Base-by-base conservation (phyloP, 2,329 filamentous ascomycete species). In the Exophiala calicioides region DNA sequence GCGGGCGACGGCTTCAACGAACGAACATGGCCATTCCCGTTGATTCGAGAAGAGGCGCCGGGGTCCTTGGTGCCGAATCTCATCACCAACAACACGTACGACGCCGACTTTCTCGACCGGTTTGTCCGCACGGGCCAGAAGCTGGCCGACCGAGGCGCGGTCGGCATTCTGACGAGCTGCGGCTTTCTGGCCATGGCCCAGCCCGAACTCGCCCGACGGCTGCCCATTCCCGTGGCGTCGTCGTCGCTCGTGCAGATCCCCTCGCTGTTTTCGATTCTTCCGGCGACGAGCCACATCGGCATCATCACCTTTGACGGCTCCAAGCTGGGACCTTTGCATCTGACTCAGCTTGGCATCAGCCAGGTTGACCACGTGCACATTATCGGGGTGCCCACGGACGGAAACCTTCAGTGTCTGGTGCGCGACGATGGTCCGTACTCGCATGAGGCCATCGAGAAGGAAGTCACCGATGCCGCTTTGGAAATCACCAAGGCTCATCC, bases 151-250 rank as follows among this genome's bases (percentile, higher is more conserved):
- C 55, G 58, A 33, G 68, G 68, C 1, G 60, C 60, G 15, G 60
- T 69, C 3, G 66, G 66, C 18, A 63, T 69, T 35, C 63, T 69
- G 24, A 69, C 68, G 1, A 69, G 67, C 55, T 70, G 68, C 39
- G 68, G 68, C 1, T 70, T 70, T 41, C 55, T 69, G 4, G 67
- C 67, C 13, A 62, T 67, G 58, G 64, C 63, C 1, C 67, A 69
- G 37, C 53, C 55, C 4, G 53, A 64, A 44, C 55, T 68, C n/a
- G 55, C 65, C 20, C 53, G 52, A 2, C 59, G 62, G 3, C 56
- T 68, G 0, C 61, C 65, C 3, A 63, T 70, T 18, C 66, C 67
- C 1, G 60, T 70, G 9, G 61, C 64, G 3, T 68, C 67, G 2
- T 68, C 65, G 1, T 56, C 67, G 12, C 57, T 69, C 5, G 36